Evolutionary conservation across 1,284 basidiomycete genomes (phyloP).

Genomic region (Puccinia triticina): DNA sequence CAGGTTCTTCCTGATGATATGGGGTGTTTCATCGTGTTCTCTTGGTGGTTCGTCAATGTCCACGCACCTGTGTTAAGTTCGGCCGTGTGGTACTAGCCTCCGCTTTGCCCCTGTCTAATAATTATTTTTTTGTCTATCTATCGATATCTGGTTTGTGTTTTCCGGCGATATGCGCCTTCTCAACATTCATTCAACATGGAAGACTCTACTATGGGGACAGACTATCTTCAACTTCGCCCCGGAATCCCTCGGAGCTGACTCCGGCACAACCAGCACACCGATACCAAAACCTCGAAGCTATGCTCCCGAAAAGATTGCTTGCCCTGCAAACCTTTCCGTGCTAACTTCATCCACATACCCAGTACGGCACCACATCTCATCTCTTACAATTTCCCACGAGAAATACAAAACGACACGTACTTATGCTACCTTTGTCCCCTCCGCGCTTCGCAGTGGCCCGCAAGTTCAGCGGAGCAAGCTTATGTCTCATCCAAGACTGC

Average conservation of each 20-base stretch:
- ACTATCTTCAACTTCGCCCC: not conserved
- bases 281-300: not conserved
- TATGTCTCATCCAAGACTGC: conserved; percentile 25
- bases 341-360: conserved; percentile 7
- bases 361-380: conserved; percentile 6
- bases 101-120: not conserved
- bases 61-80: too few relatives aligned
- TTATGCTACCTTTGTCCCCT: not conserved
- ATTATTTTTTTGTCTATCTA: not conserved
- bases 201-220: conserved; percentile 4
- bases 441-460: conserved; percentile 3
- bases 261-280: not conserved
- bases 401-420: not conserved
- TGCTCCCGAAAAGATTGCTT: conserved; percentile 17
- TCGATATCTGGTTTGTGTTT: not conserved
- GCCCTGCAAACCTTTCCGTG: conserved; percentile 27
- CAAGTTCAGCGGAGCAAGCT: conserved; percentile 23
- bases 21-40: not conserved
- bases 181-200: conserved; percentile 7
- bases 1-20: not conserved
- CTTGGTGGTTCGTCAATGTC: not conserved
- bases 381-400: not conserved
- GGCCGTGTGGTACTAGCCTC: too few relatives aligned
- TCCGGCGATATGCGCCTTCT: not conserved
- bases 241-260: not conserved